Conservation (phyloP, 192 early-diverging fungal species). For the Lunasporangiospora selenospora region DNA sequence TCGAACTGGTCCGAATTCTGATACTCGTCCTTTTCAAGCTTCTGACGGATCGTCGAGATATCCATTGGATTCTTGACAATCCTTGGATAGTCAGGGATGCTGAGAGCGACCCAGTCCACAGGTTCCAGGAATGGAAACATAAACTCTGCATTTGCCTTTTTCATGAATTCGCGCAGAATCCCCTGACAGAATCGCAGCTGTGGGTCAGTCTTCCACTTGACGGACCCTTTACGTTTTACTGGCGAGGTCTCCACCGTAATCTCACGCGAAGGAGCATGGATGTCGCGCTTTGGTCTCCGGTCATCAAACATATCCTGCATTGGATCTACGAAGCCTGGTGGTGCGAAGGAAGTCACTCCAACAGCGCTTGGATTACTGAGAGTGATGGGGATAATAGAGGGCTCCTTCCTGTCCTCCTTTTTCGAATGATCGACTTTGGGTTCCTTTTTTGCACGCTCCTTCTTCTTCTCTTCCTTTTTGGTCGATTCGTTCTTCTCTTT, state of each 20-base stretch:
- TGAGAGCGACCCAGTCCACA: conserved; percentile 84
- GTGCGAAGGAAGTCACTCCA: too few relatives aligned
- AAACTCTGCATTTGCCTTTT: conserved; percentile 70
- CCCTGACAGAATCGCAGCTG: conserved; percentile 70
- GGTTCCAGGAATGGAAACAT: conserved; percentile 81
- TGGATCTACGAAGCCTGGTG: too few relatives aligned
- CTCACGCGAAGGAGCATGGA: conserved; percentile 62
- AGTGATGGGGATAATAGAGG: too few relatives aligned
- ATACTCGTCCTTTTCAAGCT: conserved; percentile 69
- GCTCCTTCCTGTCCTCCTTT: conserved; percentile 34
- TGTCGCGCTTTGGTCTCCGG: conserved; percentile 70
- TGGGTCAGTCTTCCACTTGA: conserved; percentile 54
- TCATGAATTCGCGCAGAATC: conserved; percentile 70
- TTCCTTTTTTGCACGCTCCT: conserved; percentile 42
- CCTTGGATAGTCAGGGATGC: conserved; percentile 86
- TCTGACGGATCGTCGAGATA: conserved; percentile 68
- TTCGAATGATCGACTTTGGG: too few relatives aligned
- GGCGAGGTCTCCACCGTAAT: conserved; percentile 15
- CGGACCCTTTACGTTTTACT: conserved; percentile 18
- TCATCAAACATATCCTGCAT: conserved; percentile 57
- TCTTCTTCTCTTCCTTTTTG: conserved; percentile 39
- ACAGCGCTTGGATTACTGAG: not conserved
- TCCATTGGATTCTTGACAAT: conserved; percentile 88
- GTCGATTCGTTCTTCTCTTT: too few relatives aligned
- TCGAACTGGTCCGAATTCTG: conserved; percentile 63